These are phyloP conservation scores for Diaporthe citri DNA, from an alignment of 2,329 filamentous ascomycete genomes.

Conservation along the genomic window DNA sequence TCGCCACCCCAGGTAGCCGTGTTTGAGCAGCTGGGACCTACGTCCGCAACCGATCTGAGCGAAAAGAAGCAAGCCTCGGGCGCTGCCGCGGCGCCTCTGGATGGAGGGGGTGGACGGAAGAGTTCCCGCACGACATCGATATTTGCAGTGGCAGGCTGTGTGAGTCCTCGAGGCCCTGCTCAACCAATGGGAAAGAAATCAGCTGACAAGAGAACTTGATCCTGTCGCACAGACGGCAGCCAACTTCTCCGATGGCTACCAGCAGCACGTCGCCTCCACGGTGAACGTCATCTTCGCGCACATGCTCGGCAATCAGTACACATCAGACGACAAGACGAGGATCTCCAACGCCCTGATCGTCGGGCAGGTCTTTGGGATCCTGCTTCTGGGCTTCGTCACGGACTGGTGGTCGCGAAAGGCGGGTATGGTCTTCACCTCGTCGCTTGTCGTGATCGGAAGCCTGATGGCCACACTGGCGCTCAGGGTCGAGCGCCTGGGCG, in stretches of 20 bases:
- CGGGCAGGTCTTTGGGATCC: constrained; percentile 49
- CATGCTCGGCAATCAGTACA: constrained; percentile 47
- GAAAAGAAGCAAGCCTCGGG: not conserved
- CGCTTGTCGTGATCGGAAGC: constrained; percentile 48
- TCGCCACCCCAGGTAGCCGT: not conserved
- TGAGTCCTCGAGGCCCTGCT: not conserved
- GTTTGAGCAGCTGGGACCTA: not conserved
- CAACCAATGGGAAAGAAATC: fast-evolving
- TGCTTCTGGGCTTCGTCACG: constrained; percentile 49
- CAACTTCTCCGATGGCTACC: constrained; percentile 51
- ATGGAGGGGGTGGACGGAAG: not conserved
- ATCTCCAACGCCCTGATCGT: constrained; percentile 51
- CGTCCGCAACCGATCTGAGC: too few species aligned
- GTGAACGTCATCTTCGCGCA: constrained; percentile 51
- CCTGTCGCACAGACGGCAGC: constrained; percentile 38
- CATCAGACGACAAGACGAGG: constrained; percentile 47
- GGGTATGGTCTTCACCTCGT: constrained; percentile 49
- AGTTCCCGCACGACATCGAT: constrained; percentile 1
- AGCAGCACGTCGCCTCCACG: constrained; percentile 48
- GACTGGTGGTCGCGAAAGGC: constrained; percentile 50
- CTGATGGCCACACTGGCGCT: constrained; percentile 53
- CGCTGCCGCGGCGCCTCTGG: not conserved
- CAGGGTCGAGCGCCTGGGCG: constrained; percentile 44
- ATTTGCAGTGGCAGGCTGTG: constrained; percentile 31
- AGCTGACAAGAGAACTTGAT: not conserved